Base-by-base conservation (phyloP, 2,329 filamentous ascomycete genomes). In the Calonectria henricotiae region DNA sequence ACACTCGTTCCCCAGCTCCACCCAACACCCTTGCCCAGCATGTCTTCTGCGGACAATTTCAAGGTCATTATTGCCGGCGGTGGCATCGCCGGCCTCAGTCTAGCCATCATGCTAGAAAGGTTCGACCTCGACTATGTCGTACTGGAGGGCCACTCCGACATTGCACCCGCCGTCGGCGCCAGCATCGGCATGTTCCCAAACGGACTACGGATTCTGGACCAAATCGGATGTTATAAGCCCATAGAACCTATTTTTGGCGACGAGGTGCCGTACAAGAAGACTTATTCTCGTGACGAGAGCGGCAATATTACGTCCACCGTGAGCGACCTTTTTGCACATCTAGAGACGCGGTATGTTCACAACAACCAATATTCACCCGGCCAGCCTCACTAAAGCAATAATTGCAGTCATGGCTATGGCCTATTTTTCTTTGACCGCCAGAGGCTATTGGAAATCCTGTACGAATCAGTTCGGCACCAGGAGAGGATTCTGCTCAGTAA, bases 71-170 rank as follows among this genome's bases (percentile, higher is more conserved):
- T 89, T 43, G 84, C 81, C 1, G 87, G 87, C 15, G 87, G 85
- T 5, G 82, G 84, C 41, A 78, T 89, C 13, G 80, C 83, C 3
- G 87, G 87, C 6, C 73, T 78, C 2, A 69, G 69, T 8, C 25
- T 78, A 41, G 75, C 77, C 23, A 58, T 72, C 54, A 82, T 83
- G 68, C 82, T 89, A 1, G 82, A 88, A 66, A 77, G 75, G 41
- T 79, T 83, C 25, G 78, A 75, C 30, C 84, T 89, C 63, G 83
- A 88, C 71, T 89, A 84, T 73, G 69, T 87, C 4, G 69, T 89
- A 0, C 80, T 89, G 0, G 87, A 89, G 32, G 51, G 51, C 11
- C 51, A 58, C 20, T 39, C 35, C 8, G 51, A 58, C 12, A 58
- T 58, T 39, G 51, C 51, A 5, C 51, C 51, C 12, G 11, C 51